These are phyloP conservation scores for Phytophthora agathidicida DNA, from an alignment of 352 stramenopile genomes.

Conservation along the genomic window DNA sequence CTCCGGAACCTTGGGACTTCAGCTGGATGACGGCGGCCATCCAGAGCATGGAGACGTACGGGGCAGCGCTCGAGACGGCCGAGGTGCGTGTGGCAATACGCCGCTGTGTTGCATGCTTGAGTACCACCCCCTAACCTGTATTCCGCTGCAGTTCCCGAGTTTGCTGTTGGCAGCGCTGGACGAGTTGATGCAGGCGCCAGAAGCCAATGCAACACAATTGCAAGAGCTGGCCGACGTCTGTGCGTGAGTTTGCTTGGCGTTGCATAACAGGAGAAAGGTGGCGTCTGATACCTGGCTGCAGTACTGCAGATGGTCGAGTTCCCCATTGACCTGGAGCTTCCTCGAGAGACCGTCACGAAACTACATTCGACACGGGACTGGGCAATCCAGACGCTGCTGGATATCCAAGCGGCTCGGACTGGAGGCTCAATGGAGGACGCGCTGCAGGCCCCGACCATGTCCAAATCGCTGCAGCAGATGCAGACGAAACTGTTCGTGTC, in stretches of 20 bases:
- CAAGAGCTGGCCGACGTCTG: constrained; percentile 39
- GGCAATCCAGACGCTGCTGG: constrained; percentile 50
- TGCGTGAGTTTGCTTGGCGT: constrained; percentile 35
- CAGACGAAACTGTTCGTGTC: constrained; percentile 43
- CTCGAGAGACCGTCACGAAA: constrained; percentile 17
- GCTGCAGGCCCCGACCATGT: constrained; percentile 7
- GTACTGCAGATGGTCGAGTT: constrained; percentile 58
- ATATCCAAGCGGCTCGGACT: constrained; percentile 12
- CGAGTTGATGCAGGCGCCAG: constrained; percentile 21
- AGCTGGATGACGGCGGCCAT: constrained; percentile 25
- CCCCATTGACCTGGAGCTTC: constrained; percentile 22
- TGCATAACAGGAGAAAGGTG: too few relatives aligned
- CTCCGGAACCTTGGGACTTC: constrained; percentile 24
- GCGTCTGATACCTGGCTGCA: constrained; percentile 11
- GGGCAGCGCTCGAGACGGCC: constrained; percentile 30
- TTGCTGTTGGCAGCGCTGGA: constrained; percentile 28
- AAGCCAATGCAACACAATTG: constrained; percentile 22
- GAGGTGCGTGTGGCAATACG: constrained; percentile 23
- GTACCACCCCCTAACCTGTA: too few relatives aligned
- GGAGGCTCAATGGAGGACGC: background rate
- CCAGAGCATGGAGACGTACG: constrained; percentile 36
- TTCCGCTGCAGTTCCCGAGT: constrained; percentile 25
- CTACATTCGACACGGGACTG: constrained; percentile 34
- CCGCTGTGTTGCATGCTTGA: too few relatives aligned
- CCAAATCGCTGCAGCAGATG: constrained; percentile 39